Conservation (phyloP, 1,139 yeast genomes). For the Geotrichum armillariae region DNA sequence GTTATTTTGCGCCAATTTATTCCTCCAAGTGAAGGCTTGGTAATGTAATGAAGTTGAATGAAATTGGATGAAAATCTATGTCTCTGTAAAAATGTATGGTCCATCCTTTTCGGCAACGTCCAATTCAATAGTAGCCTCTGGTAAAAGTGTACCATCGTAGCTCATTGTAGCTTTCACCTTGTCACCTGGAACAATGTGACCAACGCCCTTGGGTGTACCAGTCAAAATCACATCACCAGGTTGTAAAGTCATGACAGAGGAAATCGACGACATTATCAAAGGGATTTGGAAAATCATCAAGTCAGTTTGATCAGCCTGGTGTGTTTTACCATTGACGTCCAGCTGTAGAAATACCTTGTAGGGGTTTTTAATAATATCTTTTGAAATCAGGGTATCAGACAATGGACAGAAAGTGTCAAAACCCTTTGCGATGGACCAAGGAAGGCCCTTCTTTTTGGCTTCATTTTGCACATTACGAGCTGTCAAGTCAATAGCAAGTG, state of each 20-base stretch:
- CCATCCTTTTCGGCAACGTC: constrained; percentile 74
- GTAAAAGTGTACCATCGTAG: constrained; percentile 56
- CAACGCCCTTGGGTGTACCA: constrained; percentile 99
- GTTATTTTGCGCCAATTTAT: constrained; percentile 66
- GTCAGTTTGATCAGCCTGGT: constrained; percentile 76
- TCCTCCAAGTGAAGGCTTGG: constrained; percentile 17
- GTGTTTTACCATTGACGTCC: constrained; percentile 64
- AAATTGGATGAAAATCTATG: constrained; percentile 18
- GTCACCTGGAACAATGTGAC: constrained; percentile 78
- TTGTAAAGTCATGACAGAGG: constrained; percentile 83
- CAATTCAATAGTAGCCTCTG: constrained; percentile 50
- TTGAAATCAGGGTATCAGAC: constrained; percentile 62
- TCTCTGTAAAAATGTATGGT: constrained; percentile 64
- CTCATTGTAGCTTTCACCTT: constrained; percentile 60
- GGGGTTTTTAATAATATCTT: constrained; percentile 66
- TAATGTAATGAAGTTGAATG: constrained; percentile 2
- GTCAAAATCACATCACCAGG: constrained; percentile 90
- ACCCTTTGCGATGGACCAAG: constrained; percentile 97
- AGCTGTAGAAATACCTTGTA: constrained; percentile 67
- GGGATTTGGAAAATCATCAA: constrained; percentile 91
- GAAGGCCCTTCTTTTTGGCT: constrained; percentile 91
- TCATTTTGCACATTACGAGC: constrained; percentile 95
- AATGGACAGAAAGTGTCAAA: constrained; percentile 93
- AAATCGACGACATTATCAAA: constrained; percentile 74
- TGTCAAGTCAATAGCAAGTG: constrained; percentile 88